A percentile compares a stretch with the other conserved stretches of the same genome.
phyloP scores from a whole-genome alignment of 257 asterid species.

The Solanum chiquidenum region DNA sequence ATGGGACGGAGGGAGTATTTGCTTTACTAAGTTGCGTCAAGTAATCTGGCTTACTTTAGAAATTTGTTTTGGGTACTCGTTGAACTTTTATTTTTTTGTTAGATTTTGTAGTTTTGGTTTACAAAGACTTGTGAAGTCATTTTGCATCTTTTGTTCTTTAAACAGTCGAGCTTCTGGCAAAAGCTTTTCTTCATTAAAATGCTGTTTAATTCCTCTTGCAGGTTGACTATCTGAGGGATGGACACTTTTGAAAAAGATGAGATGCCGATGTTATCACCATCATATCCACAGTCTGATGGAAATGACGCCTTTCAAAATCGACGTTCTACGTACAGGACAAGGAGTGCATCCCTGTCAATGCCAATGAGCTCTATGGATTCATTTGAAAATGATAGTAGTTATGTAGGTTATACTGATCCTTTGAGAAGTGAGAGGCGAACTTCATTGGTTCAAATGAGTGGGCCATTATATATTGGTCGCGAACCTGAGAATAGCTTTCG shows the following conservation, averaged over 20 bases:
- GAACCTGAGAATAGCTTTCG: slow-evolving; percentile 31
- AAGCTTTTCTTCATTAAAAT: neutral
- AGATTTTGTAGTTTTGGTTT: neutral
- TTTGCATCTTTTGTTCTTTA: neutral
- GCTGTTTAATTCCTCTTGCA: slow-evolving; percentile 2
- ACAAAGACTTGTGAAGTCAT: neutral
- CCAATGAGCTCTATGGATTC: slow-evolving; percentile 39
- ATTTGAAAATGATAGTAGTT: slow-evolving; percentile 24
- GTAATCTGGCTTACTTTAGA: neutral
- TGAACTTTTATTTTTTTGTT: neutral
- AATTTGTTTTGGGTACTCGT: neutral
- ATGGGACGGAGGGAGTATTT: neutral
- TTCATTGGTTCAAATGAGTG: slow-evolving; percentile 46
- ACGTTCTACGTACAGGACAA: slow-evolving; percentile 29
- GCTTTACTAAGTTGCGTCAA: neutral
- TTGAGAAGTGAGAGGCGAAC: slow-evolving; percentile 36
- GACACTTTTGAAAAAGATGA: slow-evolving; percentile 57
- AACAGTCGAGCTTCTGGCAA: neutral
- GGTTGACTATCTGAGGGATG: slow-evolving; percentile 29
- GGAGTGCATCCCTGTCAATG: slow-evolving; percentile 70
- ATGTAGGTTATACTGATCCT: slow-evolving; percentile 69
- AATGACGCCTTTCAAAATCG: slow-evolving; percentile 19
- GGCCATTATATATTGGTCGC: slow-evolving; percentile 37
- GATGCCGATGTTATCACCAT: slow-evolving; percentile 51
- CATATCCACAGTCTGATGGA: slow-evolving; percentile 33